These are phyloP conservation scores for Penicillium psychrofluorescens DNA, from an alignment of 495 filamentous ascomycete genomes.

Conservation along the genomic window DNA sequence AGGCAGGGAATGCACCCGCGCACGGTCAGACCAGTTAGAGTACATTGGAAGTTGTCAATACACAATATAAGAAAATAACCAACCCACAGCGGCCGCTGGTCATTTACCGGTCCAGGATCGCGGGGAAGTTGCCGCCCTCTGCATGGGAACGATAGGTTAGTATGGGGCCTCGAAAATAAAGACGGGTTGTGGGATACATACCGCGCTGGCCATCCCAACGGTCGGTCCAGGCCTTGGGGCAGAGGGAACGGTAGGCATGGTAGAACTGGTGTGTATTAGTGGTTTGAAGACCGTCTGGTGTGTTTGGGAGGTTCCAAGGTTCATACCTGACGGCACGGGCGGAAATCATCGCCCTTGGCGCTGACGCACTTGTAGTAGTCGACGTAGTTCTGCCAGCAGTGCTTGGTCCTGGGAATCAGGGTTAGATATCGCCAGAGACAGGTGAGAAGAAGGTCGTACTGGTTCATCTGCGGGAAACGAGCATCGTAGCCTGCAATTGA, in stretches of 20 bases:
- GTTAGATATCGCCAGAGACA: no score
- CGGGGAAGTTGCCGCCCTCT: constrained; percentile 92
- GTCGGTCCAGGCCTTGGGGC: constrained; percentile 89
- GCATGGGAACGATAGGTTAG: constrained; percentile 11
- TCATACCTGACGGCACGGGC: constrained; percentile 88
- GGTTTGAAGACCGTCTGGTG: constrained; percentile 3
- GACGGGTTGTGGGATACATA: constrained; percentile 42
- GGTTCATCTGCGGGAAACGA: constrained; percentile 98
- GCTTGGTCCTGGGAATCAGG: constrained; percentile 49
- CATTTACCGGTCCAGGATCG: constrained; percentile 37
- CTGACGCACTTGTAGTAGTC: constrained; percentile 99
- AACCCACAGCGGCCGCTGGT: constrained; percentile 10
- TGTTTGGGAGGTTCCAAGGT: neutral
- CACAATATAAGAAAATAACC: constrained; percentile 23
- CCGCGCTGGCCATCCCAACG: constrained; percentile 97
- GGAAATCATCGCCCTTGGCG: constrained; percentile 98
- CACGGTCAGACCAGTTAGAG: constrained; percentile 26
- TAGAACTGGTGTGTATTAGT: constrained; percentile 58
- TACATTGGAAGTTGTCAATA: constrained; percentile 38
- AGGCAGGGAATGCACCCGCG: constrained; percentile 25
- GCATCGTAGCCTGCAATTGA: constrained; percentile 79
- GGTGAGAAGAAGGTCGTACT: constrained; percentile 39
- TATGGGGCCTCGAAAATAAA: constrained; percentile 2
- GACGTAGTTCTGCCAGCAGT: constrained; percentile 99
- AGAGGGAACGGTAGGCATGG: constrained; percentile 91